Evolutionary conservation across 345 rosid genomes (phyloP).

Genomic region (Populus pruinosa): DNA sequence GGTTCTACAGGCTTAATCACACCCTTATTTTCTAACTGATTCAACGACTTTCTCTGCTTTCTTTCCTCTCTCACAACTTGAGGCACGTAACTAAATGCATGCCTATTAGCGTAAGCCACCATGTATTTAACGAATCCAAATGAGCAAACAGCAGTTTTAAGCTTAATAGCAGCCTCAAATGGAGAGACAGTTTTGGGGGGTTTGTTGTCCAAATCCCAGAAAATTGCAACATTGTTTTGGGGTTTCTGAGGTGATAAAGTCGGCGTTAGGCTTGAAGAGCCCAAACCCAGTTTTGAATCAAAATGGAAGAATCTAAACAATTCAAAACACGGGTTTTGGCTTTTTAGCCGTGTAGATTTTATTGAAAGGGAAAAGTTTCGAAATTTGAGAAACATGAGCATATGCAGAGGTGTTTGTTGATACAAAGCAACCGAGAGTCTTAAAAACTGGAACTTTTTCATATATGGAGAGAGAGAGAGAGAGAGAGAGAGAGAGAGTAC

Average conservation of each 20-base stretch:
- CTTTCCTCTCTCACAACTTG: slow-evolving; percentile 51
- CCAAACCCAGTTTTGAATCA: slow-evolving; percentile 21
- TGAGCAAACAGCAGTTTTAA: slow-evolving; percentile 53
- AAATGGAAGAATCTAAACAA: slow-evolving; percentile 21
- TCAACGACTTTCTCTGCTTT: slow-evolving; percentile 50
- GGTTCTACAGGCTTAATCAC: slow-evolving; percentile 54
- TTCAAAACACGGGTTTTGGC: slow-evolving; percentile 15
- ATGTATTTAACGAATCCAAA: slow-evolving; percentile 57
- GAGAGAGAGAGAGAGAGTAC: no score
- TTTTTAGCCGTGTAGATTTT: slow-evolving; percentile 6
- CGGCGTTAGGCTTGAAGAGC: slow-evolving; percentile 29
- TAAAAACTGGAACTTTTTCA: no score
- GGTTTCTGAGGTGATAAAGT: slow-evolving; percentile 14
- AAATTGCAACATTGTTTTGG: slow-evolving; percentile 49
- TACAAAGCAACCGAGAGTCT: no score
- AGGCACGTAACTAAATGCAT: slow-evolving; percentile 62
- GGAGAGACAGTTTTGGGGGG: slow-evolving; percentile 67
- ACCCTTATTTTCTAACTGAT: slow-evolving; percentile 60
- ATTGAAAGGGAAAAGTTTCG: background rate
- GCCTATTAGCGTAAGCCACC: slow-evolving; percentile 73
- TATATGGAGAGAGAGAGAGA: no score
- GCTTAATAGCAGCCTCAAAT: slow-evolving; percentile 67
- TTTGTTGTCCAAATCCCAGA: slow-evolving; percentile 91
- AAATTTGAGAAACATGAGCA: slow-evolving; percentile 23
- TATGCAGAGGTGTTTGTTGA: background rate